Percentiles rank a stretch among this genome's conserved stretches.
These are phyloP conservation scores for Diaporthe citriasiana DNA, from an alignment of 2,329 filamentous ascomycete species.

Conservation along the genomic window DNA sequence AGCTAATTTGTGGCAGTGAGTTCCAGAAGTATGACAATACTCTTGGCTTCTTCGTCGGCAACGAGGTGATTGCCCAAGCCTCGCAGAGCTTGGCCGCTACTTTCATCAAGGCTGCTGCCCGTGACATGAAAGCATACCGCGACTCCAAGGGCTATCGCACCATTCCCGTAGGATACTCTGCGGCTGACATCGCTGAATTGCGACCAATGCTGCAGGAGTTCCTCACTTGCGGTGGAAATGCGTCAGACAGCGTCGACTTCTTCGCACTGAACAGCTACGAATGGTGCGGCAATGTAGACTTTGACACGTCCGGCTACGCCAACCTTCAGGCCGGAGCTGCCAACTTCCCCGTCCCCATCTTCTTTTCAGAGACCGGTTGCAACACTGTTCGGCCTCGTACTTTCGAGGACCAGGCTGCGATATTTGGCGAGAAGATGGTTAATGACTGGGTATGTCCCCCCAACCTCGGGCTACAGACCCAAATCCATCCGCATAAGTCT, in stretches of 20 bases:
- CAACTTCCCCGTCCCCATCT: slow-evolving; percentile 85
- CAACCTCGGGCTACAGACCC: not conserved
- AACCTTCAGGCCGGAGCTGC: slow-evolving; percentile 76
- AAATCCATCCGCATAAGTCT: not conserved
- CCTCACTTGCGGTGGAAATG: slow-evolving; percentile 81
- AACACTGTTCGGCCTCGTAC: slow-evolving; percentile 73
- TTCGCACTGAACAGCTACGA: slow-evolving; percentile 90
- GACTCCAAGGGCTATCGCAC: slow-evolving; percentile 81
- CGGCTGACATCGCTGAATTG: slow-evolving; percentile 82
- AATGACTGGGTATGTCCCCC: slow-evolving; percentile 64
- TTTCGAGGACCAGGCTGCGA: slow-evolving; percentile 81
- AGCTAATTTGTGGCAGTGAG: slow-evolving; percentile 50
- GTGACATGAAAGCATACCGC: slow-evolving; percentile 87
- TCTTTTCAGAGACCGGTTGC: slow-evolving; percentile 92
- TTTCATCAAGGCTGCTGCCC: slow-evolving; percentile 84
- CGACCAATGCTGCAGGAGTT: slow-evolving; percentile 77
- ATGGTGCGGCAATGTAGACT: slow-evolving; percentile 76
- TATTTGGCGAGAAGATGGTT: slow-evolving; percentile 82
- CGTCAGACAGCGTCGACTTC: slow-evolving; percentile 81
- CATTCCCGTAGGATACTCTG: slow-evolving; percentile 89
- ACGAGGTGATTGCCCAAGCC: slow-evolving; percentile 81
- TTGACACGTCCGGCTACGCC: slow-evolving; percentile 76
- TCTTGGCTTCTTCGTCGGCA: slow-evolving; percentile 88
- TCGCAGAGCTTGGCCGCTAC: slow-evolving; percentile 77
- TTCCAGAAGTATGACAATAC: slow-evolving; percentile 85